phyloP scores from a whole-genome alignment of 257 asterid genomes.

The Henckelia pumila region DNA sequence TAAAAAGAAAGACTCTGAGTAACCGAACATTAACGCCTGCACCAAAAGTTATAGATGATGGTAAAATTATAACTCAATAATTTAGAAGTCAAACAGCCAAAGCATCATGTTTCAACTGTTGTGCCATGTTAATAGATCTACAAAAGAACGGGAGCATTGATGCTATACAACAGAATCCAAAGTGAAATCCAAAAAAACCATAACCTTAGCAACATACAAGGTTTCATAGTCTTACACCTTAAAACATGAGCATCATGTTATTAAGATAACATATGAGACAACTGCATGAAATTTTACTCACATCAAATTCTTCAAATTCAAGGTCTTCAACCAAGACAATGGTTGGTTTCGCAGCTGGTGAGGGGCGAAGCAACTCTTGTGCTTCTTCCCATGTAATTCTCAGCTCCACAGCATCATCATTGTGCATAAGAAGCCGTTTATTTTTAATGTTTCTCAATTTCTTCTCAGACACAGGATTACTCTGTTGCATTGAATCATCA shows the following conservation, averaged over 20 bases:
- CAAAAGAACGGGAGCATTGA: no score
- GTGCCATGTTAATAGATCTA: background rate
- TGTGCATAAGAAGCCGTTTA: conserved; percentile 82
- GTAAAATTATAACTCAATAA: background rate
- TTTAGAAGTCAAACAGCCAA: background rate
- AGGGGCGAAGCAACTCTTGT: conserved; percentile 82
- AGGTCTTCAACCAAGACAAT: conserved; percentile 58
- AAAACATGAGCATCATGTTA: background rate
- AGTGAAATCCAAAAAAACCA: conserved; percentile 13
- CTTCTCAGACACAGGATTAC: conserved; percentile 46
- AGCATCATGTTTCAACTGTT: background rate
- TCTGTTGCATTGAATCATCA: conserved; percentile 51
- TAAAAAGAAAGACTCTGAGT: background rate
- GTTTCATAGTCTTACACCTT: background rate
- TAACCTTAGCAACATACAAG: conserved; percentile 6
- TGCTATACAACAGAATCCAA: background rate
- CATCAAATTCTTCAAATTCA: conserved; percentile 90
- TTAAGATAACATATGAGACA: background rate
- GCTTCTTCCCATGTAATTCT: conserved; percentile 94
- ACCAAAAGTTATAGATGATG: background rate
- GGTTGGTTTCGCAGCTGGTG: conserved; percentile 56
- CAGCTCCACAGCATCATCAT: conserved; percentile 76
- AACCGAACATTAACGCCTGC: background rate
- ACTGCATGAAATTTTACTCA: conserved; percentile 26
- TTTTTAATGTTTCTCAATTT: conserved; percentile 76